phyloP scores from a whole-genome alignment of 106 monocot genomes.

The Allium cepa region DNA sequence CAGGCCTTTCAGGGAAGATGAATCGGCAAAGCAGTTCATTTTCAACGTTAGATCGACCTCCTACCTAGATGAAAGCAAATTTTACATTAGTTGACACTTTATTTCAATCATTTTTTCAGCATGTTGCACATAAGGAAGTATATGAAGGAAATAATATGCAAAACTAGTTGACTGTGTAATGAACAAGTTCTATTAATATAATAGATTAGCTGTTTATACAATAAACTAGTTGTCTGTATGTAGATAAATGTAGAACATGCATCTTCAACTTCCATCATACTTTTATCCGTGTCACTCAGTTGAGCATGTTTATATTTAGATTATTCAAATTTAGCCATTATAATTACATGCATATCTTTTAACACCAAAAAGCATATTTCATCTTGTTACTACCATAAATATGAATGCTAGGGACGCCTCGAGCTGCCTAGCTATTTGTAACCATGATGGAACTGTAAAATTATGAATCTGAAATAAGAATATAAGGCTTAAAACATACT shows the following conservation, averaged over 20 bases:
- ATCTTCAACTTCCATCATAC: too few species aligned
- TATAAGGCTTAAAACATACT: conserved; percentile 24
- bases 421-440: not conserved
- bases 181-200: too few species aligned
- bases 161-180: too few species aligned
- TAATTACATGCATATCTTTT: not conserved
- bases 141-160: too few species aligned
- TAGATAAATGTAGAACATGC: too few species aligned
- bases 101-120: too few species aligned
- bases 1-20: conserved; percentile 78
- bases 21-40: conserved; percentile 87
- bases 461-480: not conserved
- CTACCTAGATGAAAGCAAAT: conserved; percentile 43
- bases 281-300: too few species aligned
- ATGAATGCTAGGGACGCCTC: not conserved
- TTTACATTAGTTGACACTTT: too few species aligned
- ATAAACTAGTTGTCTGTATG: too few species aligned
- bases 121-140: too few species aligned
- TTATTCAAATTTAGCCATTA: not conserved
- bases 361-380: not conserved
- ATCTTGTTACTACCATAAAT: not conserved
- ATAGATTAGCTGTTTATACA: too few species aligned
- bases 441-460: not conserved
- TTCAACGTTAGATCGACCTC: conserved; percentile 72
- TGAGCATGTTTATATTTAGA: too few species aligned